Conservation (phyloP, 2,329 filamentous ascomycete genomes). For the Fusarium luffae region DNA sequence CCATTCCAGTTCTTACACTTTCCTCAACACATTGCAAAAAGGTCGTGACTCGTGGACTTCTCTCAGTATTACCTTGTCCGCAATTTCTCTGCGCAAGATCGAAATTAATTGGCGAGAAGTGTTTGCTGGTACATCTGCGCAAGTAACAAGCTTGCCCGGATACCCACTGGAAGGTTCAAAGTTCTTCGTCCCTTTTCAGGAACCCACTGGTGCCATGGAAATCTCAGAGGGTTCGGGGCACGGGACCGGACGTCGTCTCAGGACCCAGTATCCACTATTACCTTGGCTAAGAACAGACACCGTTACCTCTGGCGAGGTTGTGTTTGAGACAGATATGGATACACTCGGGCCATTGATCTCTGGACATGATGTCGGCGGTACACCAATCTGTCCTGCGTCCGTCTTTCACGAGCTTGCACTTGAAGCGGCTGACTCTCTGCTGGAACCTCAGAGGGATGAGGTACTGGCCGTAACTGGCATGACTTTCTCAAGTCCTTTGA, state of each 20-base stretch:
- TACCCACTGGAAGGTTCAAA: too few species aligned
- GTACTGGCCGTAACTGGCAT: background rate
- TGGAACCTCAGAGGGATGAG: too few species aligned
- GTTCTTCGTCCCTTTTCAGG: background rate
- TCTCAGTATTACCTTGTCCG: too few species aligned
- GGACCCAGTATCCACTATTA: too few species aligned
- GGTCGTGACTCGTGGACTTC: background rate
- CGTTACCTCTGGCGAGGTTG: background rate
- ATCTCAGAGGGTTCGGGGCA: too few species aligned
- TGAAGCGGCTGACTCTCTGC: background rate
- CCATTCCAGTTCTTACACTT: background rate
- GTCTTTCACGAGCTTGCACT: conserved; percentile 9
- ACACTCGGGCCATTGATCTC: background rate
- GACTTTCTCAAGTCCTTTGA: background rate
- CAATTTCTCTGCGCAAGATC: too few species aligned
- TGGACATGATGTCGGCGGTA: conserved; percentile 5
- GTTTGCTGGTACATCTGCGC: too few species aligned
- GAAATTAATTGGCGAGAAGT: too few species aligned
- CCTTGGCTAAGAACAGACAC: background rate
- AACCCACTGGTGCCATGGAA: background rate
- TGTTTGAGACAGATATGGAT: background rate
- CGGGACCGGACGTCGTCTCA: too few species aligned
- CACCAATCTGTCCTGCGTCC: background rate
- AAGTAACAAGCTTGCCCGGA: too few species aligned
- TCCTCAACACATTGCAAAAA: background rate